Evolutionary conservation across 768 basidiomycete species (phyloP).

Genomic region (Ephemerocybe angulata): DNA sequence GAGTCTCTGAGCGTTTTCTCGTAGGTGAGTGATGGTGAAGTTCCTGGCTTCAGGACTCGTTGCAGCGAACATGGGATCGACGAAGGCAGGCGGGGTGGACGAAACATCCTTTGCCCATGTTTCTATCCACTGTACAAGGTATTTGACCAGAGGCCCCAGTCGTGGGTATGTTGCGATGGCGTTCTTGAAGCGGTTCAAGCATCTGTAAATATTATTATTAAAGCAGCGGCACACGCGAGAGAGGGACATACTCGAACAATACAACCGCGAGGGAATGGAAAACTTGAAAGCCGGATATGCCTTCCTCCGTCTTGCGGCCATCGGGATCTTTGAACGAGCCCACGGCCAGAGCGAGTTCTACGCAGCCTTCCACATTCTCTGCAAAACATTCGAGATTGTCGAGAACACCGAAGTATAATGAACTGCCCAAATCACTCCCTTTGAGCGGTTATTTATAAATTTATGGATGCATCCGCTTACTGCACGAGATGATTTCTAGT

Average conservation of each 20-base stretch:
- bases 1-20: conserved; percentile 30
- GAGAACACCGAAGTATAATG: conserved; percentile 42
- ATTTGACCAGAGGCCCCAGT: conserved; percentile 38
- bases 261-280: conserved; percentile 45
- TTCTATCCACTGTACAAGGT: conserved; percentile 43
- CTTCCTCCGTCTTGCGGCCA: not conserved
- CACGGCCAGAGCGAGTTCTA: conserved; percentile 34
- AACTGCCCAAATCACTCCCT: conserved; percentile 25
- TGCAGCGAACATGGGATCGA: conserved; percentile 36
- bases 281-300: conserved; percentile 36
- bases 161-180: conserved; percentile 43
- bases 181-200: conserved; percentile 56
- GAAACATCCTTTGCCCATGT: conserved; percentile 44
- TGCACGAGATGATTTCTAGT: conserved; percentile 49
- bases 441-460: not conserved
- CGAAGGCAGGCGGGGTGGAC: conserved; percentile 37
- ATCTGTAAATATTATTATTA: conserved; percentile 34
- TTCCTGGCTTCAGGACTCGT: conserved; percentile 27
- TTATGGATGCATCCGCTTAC: conserved; percentile 26
- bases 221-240: not conserved
- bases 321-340: conserved; percentile 33
- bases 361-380: conserved; percentile 35
- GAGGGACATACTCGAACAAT: conserved; percentile 43
- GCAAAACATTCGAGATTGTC: conserved; percentile 43
- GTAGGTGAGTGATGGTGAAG: conserved; percentile 35